phyloP scores from a whole-genome alignment of 2,329 filamentous ascomycete species.

The Aspergillus transmontanensis region DNA sequence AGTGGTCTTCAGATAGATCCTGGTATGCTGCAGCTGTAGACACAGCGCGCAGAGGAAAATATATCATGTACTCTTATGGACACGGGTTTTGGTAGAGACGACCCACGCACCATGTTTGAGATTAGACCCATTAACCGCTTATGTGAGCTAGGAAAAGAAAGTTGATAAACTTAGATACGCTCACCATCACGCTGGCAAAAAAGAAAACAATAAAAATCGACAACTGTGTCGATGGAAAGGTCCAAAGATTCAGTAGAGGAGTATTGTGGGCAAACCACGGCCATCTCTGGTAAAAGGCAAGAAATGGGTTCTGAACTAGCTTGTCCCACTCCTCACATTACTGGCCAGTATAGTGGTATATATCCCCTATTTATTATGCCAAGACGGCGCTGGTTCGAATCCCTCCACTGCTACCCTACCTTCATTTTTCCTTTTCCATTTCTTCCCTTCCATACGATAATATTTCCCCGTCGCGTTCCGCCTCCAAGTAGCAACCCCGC shows the following conservation, averaged over 20 bases:
- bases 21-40: not conserved
- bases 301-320: conserved; percentile 72
- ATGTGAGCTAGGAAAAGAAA: not conserved
- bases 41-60: not conserved
- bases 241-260: conserved; percentile 64
- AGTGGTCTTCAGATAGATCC: not conserved
- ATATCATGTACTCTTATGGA: conserved; percentile 3
- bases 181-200: conserved; percentile 1
- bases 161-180: not conserved
- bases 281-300: conserved; percentile 82
- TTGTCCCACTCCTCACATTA: conserved; percentile 66
- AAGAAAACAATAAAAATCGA: conserved; percentile 43
- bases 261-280: conserved; percentile 66
- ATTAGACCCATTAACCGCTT: not conserved
- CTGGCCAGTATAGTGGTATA: not conserved
- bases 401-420: conserved; percentile 4
- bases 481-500: conserved; percentile 20
- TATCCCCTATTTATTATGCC: not conserved
- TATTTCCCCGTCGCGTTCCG: conserved; percentile 8
- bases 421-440: conserved; percentile 13
- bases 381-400: conserved; percentile 31
- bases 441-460: not conserved
- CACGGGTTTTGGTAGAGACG: conserved; percentile 2
- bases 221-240: conserved; percentile 46
- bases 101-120: conserved; percentile 13